Evolutionary conservation across 306 rosid species (phyloP).

Genomic region (Quillaja saponaria): DNA sequence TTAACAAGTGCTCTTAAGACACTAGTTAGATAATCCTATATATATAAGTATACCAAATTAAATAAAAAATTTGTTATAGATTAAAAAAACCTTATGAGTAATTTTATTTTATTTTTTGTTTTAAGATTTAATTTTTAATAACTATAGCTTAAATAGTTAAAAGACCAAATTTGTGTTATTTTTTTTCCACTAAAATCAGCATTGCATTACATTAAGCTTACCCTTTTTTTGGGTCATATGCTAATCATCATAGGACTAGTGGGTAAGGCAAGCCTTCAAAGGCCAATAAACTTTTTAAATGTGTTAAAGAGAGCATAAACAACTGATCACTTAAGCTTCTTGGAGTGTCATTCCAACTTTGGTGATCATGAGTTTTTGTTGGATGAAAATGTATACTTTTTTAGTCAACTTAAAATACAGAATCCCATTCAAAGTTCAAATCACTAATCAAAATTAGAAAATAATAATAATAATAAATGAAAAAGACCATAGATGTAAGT

Average conservation of each 20-base stretch:
- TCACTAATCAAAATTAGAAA: slow-evolving; percentile 23
- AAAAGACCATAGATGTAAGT: slow-evolving; percentile 24
- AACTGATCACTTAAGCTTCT: slow-evolving; percentile 3
- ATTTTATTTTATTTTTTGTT: too few species aligned
- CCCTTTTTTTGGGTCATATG: slow-evolving; percentile 4
- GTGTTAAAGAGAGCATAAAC: slow-evolving; percentile 4
- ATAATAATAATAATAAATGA: slow-evolving; percentile 37
- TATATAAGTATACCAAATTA: too few species aligned
- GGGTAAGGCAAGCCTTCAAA: neutral
- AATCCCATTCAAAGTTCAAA: neutral
- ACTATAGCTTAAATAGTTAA: too few species aligned
- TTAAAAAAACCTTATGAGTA: too few species aligned
- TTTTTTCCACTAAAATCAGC: slow-evolving; percentile 25
- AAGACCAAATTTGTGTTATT: too few species aligned
- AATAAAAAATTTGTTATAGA: too few species aligned
- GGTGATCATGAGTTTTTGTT: slow-evolving; percentile 14
- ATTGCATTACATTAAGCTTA: slow-evolving; percentile 14
- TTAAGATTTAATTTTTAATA: too few species aligned
- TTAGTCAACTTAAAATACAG: slow-evolving; percentile 26
- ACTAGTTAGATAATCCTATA: too few species aligned
- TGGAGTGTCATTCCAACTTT: slow-evolving; percentile 24
- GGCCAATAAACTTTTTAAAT: neutral
- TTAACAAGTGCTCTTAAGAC: too few species aligned
- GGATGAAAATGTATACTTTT: neutral
- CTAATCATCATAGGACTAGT: slow-evolving; percentile 12